These are phyloP conservation scores for Sclerospora graminicola DNA, from an alignment of 352 stramenopile genomes.

Conservation along the genomic window DNA sequence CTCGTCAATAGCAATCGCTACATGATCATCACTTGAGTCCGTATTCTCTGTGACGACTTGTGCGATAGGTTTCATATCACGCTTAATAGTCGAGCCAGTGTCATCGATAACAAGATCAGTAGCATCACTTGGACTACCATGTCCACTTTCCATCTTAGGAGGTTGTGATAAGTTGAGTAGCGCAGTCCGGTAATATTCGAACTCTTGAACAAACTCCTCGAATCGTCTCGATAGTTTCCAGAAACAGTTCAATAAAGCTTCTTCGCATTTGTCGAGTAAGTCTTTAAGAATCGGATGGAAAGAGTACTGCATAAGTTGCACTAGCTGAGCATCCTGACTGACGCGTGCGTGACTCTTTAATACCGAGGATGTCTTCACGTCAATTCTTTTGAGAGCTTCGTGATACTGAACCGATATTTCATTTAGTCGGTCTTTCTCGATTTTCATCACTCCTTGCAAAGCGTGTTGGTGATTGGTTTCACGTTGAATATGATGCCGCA, in stretches of 20 bases:
- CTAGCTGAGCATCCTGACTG: constrained; percentile 46
- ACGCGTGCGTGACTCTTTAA: constrained; percentile 49
- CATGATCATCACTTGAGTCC: constrained; percentile 11
- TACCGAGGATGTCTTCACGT: constrained; percentile 28
- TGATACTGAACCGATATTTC: constrained; percentile 47
- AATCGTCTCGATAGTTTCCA: constrained; percentile 50
- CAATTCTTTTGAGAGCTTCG: constrained; percentile 40
- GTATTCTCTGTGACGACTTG: constrained; percentile 10
- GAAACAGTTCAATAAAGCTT: constrained; percentile 54
- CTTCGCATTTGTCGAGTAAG: constrained; percentile 58
- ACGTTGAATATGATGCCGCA: constrained; percentile 42
- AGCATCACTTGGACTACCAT: constrained; percentile 3
- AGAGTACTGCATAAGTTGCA: constrained; percentile 59
- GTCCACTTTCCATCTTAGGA: constrained; percentile 7
- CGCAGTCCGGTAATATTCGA: constrained; percentile 63
- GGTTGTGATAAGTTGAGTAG: constrained; percentile 34
- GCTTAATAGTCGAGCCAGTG: constrained; percentile 29
- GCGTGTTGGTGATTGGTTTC: constrained; percentile 47
- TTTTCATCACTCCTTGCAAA: constrained; percentile 60
- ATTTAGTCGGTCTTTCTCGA: constrained; percentile 56
- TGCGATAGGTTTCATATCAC: constrained; percentile 25
- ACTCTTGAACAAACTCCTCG: constrained; percentile 68
- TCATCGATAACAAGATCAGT: constrained; percentile 12
- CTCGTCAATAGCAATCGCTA: constrained; percentile 2
- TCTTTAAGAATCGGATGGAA: constrained; percentile 59